phyloP scores from a whole-genome alignment of 345 rosid species.

The Zanthoxylum bungeanum region DNA sequence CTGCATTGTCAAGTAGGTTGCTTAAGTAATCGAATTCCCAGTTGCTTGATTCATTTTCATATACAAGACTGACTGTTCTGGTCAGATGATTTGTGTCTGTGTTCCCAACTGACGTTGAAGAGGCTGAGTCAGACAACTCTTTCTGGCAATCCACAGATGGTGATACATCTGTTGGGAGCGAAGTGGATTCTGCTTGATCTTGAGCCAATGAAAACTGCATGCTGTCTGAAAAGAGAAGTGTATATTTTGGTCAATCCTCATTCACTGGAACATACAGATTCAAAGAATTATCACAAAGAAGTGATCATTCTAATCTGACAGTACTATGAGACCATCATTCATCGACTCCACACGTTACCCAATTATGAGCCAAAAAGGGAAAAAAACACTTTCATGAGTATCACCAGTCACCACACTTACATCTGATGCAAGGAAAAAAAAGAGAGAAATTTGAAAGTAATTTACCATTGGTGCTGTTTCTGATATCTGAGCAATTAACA shows the following conservation, averaged over 20 bases:
- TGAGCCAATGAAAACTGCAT: slow-evolving; percentile 17
- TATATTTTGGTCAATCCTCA: neutral
- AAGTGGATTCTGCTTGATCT: slow-evolving; percentile 17
- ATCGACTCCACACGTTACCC: neutral
- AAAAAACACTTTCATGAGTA: neutral
- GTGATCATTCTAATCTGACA: neutral
- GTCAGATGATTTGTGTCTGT: slow-evolving; percentile 7
- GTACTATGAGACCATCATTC: neutral
- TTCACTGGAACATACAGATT: neutral
- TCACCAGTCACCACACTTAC: neutral
- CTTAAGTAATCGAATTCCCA: slow-evolving; percentile 65
- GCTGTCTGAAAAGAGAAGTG: slow-evolving; percentile 26
- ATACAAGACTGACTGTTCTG: slow-evolving; percentile 22
- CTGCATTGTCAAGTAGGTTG: slow-evolving; percentile 40
- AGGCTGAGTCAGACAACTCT: slow-evolving; percentile 39
- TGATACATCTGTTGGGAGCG: slow-evolving; percentile 17
- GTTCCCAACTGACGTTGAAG: slow-evolving; percentile 34
- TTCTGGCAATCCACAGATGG: slow-evolving; percentile 17
- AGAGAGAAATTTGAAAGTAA: neutral
- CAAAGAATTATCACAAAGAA: too few species aligned
- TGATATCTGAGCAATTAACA: slow-evolving; percentile 37
- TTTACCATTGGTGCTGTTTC: slow-evolving; percentile 22
- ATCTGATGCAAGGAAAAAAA: slow-evolving; percentile 1
- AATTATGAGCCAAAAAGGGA: too few species aligned
- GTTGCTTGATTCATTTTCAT: slow-evolving; percentile 24